Conservation (phyloP, 805 yeast genomes). For the Metschnikowia orientalis region DNA sequence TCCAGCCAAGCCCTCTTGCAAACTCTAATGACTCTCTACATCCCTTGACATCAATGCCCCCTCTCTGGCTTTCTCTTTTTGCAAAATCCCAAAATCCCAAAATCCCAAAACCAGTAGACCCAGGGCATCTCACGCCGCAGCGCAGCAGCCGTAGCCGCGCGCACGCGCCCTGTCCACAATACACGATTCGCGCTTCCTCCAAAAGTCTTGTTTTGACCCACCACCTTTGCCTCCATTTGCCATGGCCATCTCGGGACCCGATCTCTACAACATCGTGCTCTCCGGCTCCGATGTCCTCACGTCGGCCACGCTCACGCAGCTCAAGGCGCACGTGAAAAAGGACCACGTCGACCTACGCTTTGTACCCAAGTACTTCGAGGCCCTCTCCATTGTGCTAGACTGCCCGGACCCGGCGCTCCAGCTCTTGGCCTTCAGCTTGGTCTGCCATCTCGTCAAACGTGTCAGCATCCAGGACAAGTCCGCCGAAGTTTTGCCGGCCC, state of each 20-base stretch:
- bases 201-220: slow-evolving; percentile 4
- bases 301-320: slow-evolving; percentile 24
- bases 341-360: slow-evolving; percentile 48
- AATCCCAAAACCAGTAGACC: too few relatives aligned
- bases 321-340: slow-evolving; percentile 53
- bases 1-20: too few relatives aligned
- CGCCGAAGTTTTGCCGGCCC: slow-evolving; percentile 35
- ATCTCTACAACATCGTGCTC: slow-evolving; percentile 11
- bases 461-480: slow-evolving; percentile 53
- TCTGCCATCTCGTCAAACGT: slow-evolving; percentile 55
- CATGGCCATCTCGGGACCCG: slow-evolving; percentile 17
- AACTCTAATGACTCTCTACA: too few relatives aligned
- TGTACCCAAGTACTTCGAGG: slow-evolving; percentile 49
- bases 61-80: too few relatives aligned
- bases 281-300: slow-evolving; percentile 11
- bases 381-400: slow-evolving; percentile 44
- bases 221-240: slow-evolving; percentile 1
- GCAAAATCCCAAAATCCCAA: too few relatives aligned
- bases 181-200: slow-evolving; percentile 4
- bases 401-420: slow-evolving; percentile 36
- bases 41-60: too few relatives aligned
- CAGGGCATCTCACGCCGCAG: too few relatives aligned
- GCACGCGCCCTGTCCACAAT: too few relatives aligned
- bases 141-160: too few relatives aligned
- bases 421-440: slow-evolving; percentile 43